A percentile compares a stretch with the other conserved stretches of the same genome.
These are phyloP conservation scores for Aspergillus sp. DNA, from an alignment of 2,329 filamentous ascomycete genomes.

Conservation along the genomic window DNA sequence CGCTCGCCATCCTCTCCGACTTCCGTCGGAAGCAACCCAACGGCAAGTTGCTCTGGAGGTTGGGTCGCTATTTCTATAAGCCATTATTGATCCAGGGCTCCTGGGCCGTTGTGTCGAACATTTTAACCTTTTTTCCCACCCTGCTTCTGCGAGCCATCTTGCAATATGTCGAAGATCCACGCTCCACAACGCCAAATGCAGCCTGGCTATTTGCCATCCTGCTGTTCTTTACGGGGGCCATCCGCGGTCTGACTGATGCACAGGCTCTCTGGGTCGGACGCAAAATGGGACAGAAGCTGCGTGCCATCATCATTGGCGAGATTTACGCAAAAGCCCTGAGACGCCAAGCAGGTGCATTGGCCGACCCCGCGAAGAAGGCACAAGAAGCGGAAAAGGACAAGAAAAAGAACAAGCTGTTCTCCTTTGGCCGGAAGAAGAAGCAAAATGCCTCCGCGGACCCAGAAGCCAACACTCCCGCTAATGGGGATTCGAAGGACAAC, in stretches of 20 bases:
- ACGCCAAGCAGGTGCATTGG: constrained; percentile 73
- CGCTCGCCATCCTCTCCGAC: constrained; percentile 65
- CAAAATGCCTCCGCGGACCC: constrained; percentile 11
- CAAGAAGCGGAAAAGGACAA: constrained; percentile 32
- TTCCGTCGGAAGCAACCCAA: constrained; percentile 84
- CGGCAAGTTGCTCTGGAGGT: constrained; percentile 65
- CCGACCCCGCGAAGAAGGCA: constrained; percentile 61
- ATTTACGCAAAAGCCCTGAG: constrained; percentile 94
- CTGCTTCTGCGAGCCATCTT: constrained; percentile 84
- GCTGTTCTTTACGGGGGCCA: constrained; percentile 70
- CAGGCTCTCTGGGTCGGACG: constrained; percentile 89
- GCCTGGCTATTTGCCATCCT: constrained; percentile 94
- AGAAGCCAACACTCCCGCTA: constrained; percentile 10
- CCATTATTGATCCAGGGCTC: constrained; percentile 66
- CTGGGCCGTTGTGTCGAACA: constrained; percentile 69
- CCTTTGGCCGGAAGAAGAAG: constrained; percentile 51
- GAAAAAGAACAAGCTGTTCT: constrained; percentile 41
- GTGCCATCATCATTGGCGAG: constrained; percentile 92
- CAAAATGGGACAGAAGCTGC: constrained; percentile 85
- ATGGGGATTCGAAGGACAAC: constrained; percentile 17
- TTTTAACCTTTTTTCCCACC: constrained; percentile 87
- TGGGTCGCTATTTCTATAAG: constrained; percentile 75
- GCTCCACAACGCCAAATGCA: constrained; percentile 68
- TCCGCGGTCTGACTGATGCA: constrained; percentile 74
- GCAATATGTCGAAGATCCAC: constrained; percentile 83